phyloP scores from a whole-genome alignment of 306 rosid genomes.

The Malus sieversii region DNA sequence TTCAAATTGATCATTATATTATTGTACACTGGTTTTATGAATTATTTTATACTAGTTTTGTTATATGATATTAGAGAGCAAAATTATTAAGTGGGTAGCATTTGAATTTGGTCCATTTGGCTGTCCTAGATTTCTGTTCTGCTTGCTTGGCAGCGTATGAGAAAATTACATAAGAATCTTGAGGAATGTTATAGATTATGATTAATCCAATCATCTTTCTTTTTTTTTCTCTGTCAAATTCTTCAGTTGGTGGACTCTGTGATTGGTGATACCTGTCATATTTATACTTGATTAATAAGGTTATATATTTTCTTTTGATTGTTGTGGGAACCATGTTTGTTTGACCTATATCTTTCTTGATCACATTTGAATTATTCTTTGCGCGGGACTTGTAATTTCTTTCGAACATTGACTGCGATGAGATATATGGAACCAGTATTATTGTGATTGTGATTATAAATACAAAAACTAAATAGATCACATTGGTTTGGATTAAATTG shows the following conservation, averaged over 20 bases:
- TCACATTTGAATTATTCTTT: not conserved
- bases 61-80: not conserved
- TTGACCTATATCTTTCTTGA: not conserved
- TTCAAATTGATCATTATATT: not conserved
- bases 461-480: not conserved
- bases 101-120: not conserved
- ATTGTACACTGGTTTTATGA: not conserved
- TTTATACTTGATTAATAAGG: not conserved
- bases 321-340: not conserved
- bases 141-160: not conserved
- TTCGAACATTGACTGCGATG: not conserved
- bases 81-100: not conserved
- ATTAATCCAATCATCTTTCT: not conserved
- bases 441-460: not conserved
- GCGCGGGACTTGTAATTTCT: not conserved
- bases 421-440: not conserved
- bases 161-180: not conserved
- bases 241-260: not conserved
- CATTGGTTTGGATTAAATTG: not conserved
- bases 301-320: not conserved
- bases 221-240: not conserved
- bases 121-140: not conserved
- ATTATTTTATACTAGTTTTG: not conserved
- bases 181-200: not conserved
- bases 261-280: not conserved